Evolutionary conservation across 2,329 filamentous ascomycete genomes (phyloP), one percentile per base, ranked within the genome.

Genomic region (Epichloe festucae): DNA sequence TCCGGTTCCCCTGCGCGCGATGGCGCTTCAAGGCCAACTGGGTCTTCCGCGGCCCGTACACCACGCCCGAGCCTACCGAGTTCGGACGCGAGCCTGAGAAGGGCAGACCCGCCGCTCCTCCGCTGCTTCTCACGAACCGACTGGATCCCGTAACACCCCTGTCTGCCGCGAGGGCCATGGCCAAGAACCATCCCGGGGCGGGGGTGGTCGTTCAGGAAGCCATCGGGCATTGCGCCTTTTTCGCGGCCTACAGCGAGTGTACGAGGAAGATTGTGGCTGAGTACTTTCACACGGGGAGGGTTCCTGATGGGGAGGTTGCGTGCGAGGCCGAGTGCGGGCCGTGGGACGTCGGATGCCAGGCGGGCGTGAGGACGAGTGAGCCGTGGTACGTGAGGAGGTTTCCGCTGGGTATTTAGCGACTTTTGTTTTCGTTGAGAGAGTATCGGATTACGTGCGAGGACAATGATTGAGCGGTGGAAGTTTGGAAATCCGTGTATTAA

Each of bases 131-230:
- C 3, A 64, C 67, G 11, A 71, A 69, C 50, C 55, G 63, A 5
- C 63, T 69, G 6, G 73, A 76, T 51, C 73, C 74, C 12, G 69
- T 74, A 11, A 76, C 73, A 27, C 73, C 73, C 5, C 55, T 70
- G 39, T n/a, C 39, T 5, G 35, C 50, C 4, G 56, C 56, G 8
- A 42, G 53, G 3, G 15, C 27, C 38, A 58, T 58, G 56, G 49
- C 57, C 14, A 46, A 11, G 36, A 15, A 19, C 1, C 57, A 63
- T 40, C 57, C 57, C 1, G 59, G 59, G 7, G 57, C 61, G 0
- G 52, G 52, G 8, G 50, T 63, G 4, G 51, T 62, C 4, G 48
- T 61, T 0, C 57, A 58, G 35, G 52, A 61, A 15, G 53, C 57
- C 0, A 47, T 59, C 23, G 61, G 61, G 0, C 61, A 63, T 31